Base-by-base conservation (phyloP, 2,329 filamentous ascomycete genomes). In the Ploettnerulaceae sp. region DNA sequence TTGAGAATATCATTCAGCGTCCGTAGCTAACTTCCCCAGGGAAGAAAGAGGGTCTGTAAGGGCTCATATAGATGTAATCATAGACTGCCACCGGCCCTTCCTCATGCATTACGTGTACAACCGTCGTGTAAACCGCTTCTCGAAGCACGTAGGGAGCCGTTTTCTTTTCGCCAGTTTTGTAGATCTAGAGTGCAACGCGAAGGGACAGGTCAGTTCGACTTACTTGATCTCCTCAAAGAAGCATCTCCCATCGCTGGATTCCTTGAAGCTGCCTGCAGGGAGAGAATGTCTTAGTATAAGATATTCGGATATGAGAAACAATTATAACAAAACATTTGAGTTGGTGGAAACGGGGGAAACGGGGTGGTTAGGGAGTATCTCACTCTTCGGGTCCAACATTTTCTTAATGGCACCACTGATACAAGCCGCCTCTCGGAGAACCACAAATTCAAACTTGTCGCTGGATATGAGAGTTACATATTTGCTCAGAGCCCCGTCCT, bases 401-500 rank as follows among this genome's bases (percentile, higher is more conserved):
- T 80, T 76, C 68, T 80, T 84, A 68, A 91, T 84, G 48, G 82
- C 77, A 25, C 81, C 81, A 57, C 84, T 86, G 60, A 86, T 71
- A 60, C 79, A 72, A 49, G 84, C 80, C 2, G 84, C 82, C 39
- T 86, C 82, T 44, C 85, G 80, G 45, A 85, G 71, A 41, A 90
- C 74, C 53, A 86, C 79, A 63, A 87, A 90, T 69, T 89, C 84
- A 64, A 81, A 89, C 58, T 79, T 84, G 66, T 91, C 86, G 56
- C 73, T 76, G 0, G 85, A 89, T 32, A 89, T 74, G 42, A 91
- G 77, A 4, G 86, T 90, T 55, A 90, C 77, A 66, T 89, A 90
- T 61, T 87, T 81, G 67, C 76, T 79, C 33, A 47, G 18, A 11
- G 24, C 43, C 20, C 47, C 26, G 21, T 33, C 28, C 18, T 45